Evolutionary conservation across 441 rosid genomes (phyloP), one percentile per base, ranked within the genome.

Genomic region (Manihot esculenta): DNA sequence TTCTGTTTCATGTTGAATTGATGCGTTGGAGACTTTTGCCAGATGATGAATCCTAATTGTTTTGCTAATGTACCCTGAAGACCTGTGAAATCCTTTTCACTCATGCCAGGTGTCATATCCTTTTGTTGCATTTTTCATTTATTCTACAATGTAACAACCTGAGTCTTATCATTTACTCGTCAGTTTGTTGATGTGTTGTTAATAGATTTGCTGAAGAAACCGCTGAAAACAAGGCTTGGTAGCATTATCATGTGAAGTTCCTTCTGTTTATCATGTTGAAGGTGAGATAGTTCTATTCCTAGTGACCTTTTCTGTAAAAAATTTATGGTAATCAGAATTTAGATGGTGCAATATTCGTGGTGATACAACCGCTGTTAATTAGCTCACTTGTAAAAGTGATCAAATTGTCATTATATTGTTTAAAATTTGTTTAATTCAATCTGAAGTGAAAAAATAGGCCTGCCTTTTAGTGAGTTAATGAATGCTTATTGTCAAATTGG

Each of bases 1-100:
- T 51, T 76, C 75, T 82, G 63, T 83, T 82, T 74, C 89, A 87
- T 71, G 86, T 84, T 62, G 88, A 87, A 80, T 86, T 88, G 93
- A 61, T 85, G 64, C 87, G 72, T 64, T 81, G 84, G 76, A 88
- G 92, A 50, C 83, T 87, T 73, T 76, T 83, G 66, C 89, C 85
- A 24, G 91, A 87, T 69, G 90, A 84, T 71, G 57, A 49, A 56
- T 75, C 73, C 64, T 66, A 51, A 66, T 62, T 65, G 48, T 44
- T 68, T 42, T 42, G 20, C 49, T 18, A 12, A 45, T 64, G 53
- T 33, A 30, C 56, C 27, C 8, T 55, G 53, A 9, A 45, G 51
- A 41, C 21, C 59, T 24, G 54, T 23, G 10, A 15, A 30, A 41
- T 73, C 57, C 41, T 6, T 51, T 45, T 72, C 61, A 44, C 73